Evolutionary conservation across 345 rosid genomes (phyloP).

Genomic region (Pelargonium nanum): DNA sequence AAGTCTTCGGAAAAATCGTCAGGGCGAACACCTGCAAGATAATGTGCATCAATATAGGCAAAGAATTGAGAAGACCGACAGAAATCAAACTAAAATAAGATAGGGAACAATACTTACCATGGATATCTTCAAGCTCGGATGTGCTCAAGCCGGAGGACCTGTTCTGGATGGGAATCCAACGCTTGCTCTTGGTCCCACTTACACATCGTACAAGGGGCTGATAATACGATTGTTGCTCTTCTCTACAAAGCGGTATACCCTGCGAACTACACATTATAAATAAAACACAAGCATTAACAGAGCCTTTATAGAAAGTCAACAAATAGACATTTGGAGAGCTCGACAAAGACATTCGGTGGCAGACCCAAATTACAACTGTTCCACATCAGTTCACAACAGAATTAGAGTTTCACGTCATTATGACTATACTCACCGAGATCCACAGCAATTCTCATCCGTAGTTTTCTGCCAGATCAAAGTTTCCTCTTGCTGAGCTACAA

Average conservation of each 20-base stretch:
- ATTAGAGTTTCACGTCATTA: background rate
- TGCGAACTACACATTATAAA: constrained; percentile 30
- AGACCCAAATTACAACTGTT: background rate
- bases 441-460: constrained; percentile 41
- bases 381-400: background rate
- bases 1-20: constrained; percentile 70
- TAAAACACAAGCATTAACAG: no score
- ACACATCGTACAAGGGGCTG: constrained; percentile 74
- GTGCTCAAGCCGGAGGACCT: constrained; percentile 52
- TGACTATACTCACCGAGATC: constrained; percentile 50
- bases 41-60: background rate
- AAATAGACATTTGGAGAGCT: background rate
- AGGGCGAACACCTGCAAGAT: constrained; percentile 53
- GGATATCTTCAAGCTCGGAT: constrained; percentile 47
- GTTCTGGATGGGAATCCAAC: constrained; percentile 82
- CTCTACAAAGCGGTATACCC: constrained; percentile 57
- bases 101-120: constrained; percentile 60
- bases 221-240: constrained; percentile 49
- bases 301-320: background rate
- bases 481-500: constrained; percentile 88
- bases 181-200: constrained; percentile 66
- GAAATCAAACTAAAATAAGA: background rate
- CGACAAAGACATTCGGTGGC: background rate
- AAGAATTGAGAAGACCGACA: background rate
- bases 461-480: constrained; percentile 97